phyloP scores from a whole-genome alignment of 1,139 yeast genomes.

The Saccharomyces hybrid region DNA sequence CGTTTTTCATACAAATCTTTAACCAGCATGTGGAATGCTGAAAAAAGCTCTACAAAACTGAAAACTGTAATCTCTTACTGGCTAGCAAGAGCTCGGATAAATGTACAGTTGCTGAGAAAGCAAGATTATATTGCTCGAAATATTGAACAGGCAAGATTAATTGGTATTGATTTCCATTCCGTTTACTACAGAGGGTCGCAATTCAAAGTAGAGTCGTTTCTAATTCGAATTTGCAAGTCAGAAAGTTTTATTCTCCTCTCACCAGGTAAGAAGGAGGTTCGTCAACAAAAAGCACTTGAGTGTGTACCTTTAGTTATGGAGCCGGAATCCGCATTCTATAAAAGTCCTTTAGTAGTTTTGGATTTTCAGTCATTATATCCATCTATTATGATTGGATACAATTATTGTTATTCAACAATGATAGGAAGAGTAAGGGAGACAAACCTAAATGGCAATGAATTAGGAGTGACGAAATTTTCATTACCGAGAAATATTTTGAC shows the following conservation, averaged over 20 bases:
- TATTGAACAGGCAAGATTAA: constrained; percentile 74
- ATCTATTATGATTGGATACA: constrained; percentile 83
- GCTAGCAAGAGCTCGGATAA: constrained; percentile 41
- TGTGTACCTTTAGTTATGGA: constrained; percentile 89
- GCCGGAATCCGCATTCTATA: constrained; percentile 77
- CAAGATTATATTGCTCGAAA: constrained; percentile 66
- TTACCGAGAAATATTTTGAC: constrained; percentile 54
- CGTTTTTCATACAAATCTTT: constrained; percentile 46
- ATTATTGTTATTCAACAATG: constrained; percentile 83
- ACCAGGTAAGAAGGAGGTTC: constrained; percentile 76
- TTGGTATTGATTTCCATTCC: constrained; percentile 86
- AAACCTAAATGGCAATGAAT: constrained; percentile 40
- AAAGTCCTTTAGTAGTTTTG: constrained; percentile 78
- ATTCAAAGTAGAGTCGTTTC: constrained; percentile 79
- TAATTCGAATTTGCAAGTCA: constrained; percentile 63
- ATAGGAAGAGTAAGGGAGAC: constrained; percentile 60
- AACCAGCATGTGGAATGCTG: constrained; percentile 41
- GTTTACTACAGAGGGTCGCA: constrained; percentile 89
- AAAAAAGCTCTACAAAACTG: constrained; percentile 30
- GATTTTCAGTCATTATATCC: constrained; percentile 95
- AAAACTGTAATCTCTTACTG: constrained; percentile 45
- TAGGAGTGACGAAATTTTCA: constrained; percentile 47
- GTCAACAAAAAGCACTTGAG: constrained; percentile 77
- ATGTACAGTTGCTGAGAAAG: constrained; percentile 46
- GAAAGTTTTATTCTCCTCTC: constrained; percentile 69